Evolutionary conservation across 208 protist genomes (phyloP).

Genomic region (Trichomonas tenax): DNA sequence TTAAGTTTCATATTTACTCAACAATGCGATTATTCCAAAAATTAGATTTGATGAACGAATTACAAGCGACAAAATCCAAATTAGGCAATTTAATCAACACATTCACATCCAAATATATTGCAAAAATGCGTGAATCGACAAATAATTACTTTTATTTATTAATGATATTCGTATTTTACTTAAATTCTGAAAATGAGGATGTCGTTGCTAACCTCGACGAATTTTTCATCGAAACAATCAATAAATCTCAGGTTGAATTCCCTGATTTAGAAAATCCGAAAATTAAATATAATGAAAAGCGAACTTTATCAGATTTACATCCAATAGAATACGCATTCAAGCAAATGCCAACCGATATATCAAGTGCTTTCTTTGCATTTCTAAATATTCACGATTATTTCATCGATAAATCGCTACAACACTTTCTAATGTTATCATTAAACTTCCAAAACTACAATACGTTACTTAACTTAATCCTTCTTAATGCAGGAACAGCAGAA

Average conservation of each 20-base stretch:
- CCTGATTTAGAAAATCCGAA: background rate
- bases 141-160: background rate
- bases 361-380: background rate
- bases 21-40: background rate
- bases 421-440: background rate
- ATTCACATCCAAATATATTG: background rate
- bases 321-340: background rate
- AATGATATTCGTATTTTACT: background rate
- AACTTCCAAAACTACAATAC: background rate
- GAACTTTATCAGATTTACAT: background rate
- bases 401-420: background rate
- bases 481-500: background rate
- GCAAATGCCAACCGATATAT: background rate
- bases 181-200: background rate
- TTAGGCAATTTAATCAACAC: background rate
- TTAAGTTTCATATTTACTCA: background rate
- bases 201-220: background rate
- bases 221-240: background rate
- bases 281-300: background rate
- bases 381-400: background rate
- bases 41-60: no score
- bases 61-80: background rate
- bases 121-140: background rate
- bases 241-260: background rate
- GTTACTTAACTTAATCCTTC: background rate